Evolutionary conservation across 805 yeast species (phyloP), one percentile per base, ranked within the genome.

Genomic region (Starmerella lactis-condensi): DNA sequence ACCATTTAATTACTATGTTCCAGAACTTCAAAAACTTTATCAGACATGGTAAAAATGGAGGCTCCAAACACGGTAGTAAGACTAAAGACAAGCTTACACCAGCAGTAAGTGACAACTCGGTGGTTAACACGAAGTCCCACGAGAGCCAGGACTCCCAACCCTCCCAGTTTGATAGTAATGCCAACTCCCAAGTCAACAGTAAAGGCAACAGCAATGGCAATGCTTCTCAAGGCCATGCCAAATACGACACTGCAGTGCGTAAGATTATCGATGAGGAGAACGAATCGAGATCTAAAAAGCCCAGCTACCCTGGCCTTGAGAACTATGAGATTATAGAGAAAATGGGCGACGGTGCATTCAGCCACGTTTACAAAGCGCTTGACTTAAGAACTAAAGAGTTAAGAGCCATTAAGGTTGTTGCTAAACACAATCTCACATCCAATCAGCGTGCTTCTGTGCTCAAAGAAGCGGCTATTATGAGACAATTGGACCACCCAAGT

Each of bases 261-360:
- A 51, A 50, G 37, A 53, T 60, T 22, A 54, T 59, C 28, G 58
- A 52, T 21, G 61, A 58, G 35, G 62, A 59, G 29, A 50, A 43
- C 23, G 51, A 42, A 30, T 41, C 47, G 23, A 34, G 44, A 25
- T 33, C 44, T 4, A 40, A 45, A 28, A 28, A 56, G 43, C 61
- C 62, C 11, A 12, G 33, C 4, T 60, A 56, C 33, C 52, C 54
- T 12, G 64, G 62, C 4, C 41, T 59, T 6, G 62, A 58, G 32
- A 35, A 47, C 18, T 59, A 47, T 39, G 31, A 30, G 24, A 41
- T 59, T 17, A 24, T 54, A n/a, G 54, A 55, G 34, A 58, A 60
- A 40, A 57, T 60, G 60, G 64, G 64, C 31, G 64, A 59, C 47
- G 96, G 96, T 6, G 95, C 95, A 0, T 83, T 85, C 50, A 78